Percentiles rank a stretch among this genome's conserved stretches.
phyloP scores from a whole-genome alignment of 192 early-diverging fungal species.

The Phlyctochytrium bullatum region DNA sequence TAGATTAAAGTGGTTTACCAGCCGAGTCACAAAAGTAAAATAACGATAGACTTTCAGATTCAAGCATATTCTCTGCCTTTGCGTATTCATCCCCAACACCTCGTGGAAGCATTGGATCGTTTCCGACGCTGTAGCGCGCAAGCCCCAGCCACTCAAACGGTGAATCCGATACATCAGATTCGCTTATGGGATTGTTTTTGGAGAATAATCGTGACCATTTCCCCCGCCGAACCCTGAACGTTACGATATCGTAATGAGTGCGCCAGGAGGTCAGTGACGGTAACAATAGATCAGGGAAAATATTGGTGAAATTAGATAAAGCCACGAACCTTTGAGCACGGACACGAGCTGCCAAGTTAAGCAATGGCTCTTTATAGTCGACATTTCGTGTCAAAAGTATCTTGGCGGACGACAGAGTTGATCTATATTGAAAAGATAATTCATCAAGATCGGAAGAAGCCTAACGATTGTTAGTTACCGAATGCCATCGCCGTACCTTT shows the following conservation, averaged over 20 bases:
- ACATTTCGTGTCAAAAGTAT: constrained; percentile 57
- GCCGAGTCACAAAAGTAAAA: constrained; percentile 67
- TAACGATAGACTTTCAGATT: constrained; percentile 52
- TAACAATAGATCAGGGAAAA: no score
- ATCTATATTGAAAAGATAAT: constrained; percentile 55
- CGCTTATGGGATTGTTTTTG: no score
- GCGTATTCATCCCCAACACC: constrained; percentile 60
- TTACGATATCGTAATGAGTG: no score
- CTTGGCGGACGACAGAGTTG: constrained; percentile 51
- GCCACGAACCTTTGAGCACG: constrained; percentile 12
- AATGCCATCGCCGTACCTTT: not conserved
- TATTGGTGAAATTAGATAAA: constrained; percentile 21
- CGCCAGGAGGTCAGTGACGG: no score
- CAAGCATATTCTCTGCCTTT: constrained; percentile 56
- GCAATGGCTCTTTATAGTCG: constrained; percentile 57
- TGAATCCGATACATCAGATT: no score
- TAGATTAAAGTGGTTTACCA: no score
- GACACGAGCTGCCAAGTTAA: constrained; percentile 44
- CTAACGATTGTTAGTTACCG: constrained; percentile 19
- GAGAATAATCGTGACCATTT: no score
- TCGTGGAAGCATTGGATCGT: constrained; percentile 19
- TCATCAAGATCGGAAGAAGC: constrained; percentile 55
- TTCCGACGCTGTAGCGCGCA: constrained; percentile 52
- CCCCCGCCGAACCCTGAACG: no score
- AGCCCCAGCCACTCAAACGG: constrained; percentile 57